Evolutionary conservation across 139 green algal species (phyloP), one percentile per base, ranked within the genome.

Genomic region (Chlorella sp.): DNA sequence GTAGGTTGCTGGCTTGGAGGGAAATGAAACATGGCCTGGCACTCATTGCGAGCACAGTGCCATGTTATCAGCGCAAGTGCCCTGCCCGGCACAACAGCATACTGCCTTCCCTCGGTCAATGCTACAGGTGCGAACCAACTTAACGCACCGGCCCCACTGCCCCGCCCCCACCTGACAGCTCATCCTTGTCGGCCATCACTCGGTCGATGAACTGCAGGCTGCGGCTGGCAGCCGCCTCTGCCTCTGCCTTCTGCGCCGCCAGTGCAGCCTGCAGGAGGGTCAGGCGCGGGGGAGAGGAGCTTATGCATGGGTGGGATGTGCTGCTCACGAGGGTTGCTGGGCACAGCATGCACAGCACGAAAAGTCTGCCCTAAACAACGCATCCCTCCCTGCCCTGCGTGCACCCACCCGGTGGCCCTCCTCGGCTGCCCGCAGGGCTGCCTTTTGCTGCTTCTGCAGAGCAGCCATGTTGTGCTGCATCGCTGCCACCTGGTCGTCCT

Each of bases 101-200:
- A n/a, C n/a, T n/a, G n/a, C n/a, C n/a, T n/a, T n/a, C n/a, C n/a
- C n/a, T n/a, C n/a, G n/a, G n/a, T n/a, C n/a, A n/a, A n/a, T n/a
- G n/a, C n/a, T n/a, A n/a, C n/a, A n/a, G n/a, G n/a, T n/a, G n/a
- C n/a, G n/a, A n/a, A n/a, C n/a, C n/a, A n/a, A n/a, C n/a, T n/a
- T n/a, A n/a, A n/a, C n/a, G n/a, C n/a, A n/a, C n/a, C n/a, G n/a
- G n/a, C n/a, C n/a, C 30, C 30, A 42, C 68, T 32, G 68, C 16
- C 68, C 26, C 68, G 3, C 3, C 26, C 32, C 16, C 64, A 87
- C 83, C 61, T 42, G 88, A 80, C 81, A 94, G 86, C 19, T 83
- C 83, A 48, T 93, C 92, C 73, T 93, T 94, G 71, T 94, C 92
- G 21, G 78, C 83, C 57, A 92, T 88, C 66, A 94, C 42, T 12